Evolutionary conservation across 139 green algal genomes (phyloP).

Genomic region (Medakamo hakoo): DNA sequence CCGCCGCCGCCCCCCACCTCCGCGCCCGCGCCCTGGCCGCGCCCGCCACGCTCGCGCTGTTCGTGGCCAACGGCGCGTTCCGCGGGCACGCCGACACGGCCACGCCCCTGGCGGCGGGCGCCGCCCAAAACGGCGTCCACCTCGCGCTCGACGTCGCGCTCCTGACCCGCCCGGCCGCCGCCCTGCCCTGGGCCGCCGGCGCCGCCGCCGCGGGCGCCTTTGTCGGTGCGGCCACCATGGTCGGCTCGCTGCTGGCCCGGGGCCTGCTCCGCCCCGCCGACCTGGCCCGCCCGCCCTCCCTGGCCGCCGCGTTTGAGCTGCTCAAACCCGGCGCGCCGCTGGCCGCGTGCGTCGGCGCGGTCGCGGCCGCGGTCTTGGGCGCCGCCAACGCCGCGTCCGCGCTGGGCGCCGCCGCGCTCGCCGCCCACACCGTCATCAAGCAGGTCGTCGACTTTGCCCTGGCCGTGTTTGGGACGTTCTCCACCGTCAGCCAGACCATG

Average conservation of each 20-base stretch:
- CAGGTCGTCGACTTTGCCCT: slow-evolving; percentile 19
- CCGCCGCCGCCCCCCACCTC: slow-evolving; percentile 9
- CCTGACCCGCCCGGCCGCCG: slow-evolving; percentile 31
- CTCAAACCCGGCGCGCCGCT: slow-evolving; percentile 6
- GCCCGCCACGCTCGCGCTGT: slow-evolving; percentile 16
- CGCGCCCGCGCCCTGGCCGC: slow-evolving; percentile 11
- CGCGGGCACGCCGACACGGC: slow-evolving; percentile 16
- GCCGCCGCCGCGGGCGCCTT: slow-evolving; percentile 40
- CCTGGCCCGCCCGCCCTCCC: slow-evolving; percentile 7
- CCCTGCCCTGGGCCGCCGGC: slow-evolving; percentile 33
- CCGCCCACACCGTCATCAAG: slow-evolving; percentile 16
- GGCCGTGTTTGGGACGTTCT: slow-evolving; percentile 15
- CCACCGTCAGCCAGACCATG: slow-evolving; percentile 14
- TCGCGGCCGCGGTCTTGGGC: slow-evolving; percentile 13
- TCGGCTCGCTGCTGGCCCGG: slow-evolving; percentile 9
- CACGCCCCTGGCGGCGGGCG: slow-evolving; percentile 11
- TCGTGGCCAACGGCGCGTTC: slow-evolving; percentile 14
- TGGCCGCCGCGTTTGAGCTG: slow-evolving; percentile 3
- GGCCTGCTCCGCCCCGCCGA: slow-evolving; percentile 8
- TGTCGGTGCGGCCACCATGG: slow-evolving; percentile 16
- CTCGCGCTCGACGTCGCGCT: slow-evolving; percentile 9
- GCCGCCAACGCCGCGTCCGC: slow-evolving; percentile 10
- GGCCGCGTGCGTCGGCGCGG: slow-evolving; percentile 9
- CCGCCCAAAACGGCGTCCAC: slow-evolving; percentile 17
- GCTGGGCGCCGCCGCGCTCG: slow-evolving; percentile 11